phyloP scores from a whole-genome alignment of 768 basidiomycete species.

The Clitopilus hobsonii region DNA sequence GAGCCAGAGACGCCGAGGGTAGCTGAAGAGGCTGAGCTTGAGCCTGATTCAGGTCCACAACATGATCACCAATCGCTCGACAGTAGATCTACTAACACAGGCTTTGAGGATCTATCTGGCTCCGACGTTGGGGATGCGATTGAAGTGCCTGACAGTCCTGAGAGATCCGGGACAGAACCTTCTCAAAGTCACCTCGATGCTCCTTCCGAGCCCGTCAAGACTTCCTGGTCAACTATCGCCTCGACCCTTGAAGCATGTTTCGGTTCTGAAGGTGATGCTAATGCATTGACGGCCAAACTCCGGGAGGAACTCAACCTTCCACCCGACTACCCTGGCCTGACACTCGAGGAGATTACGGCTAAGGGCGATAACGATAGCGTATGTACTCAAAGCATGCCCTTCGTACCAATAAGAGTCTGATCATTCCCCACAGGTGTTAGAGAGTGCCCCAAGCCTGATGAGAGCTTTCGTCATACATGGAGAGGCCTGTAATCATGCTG shows the following conservation, averaged over 20 bases:
- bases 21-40: not conserved
- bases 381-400: too few relatives aligned
- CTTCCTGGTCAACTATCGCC: constrained; percentile 51
- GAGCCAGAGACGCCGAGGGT: not conserved
- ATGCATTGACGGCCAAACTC: constrained; percentile 13
- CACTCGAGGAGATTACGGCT: constrained; percentile 33
- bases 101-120: not conserved
- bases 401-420: too few relatives aligned
- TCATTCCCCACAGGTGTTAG: not conserved
- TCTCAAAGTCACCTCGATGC: not conserved
- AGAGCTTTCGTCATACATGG: constrained; percentile 43
- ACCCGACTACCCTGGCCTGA: not conserved
- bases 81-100: too few relatives aligned
- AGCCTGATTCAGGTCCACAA: too few relatives aligned
- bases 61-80: too few relatives aligned
- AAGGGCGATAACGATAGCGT: constrained; percentile 13
- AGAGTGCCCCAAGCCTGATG: constrained; percentile 41
- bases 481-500: constrained; percentile 33
- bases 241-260: constrained; percentile 51
- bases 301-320: constrained; percentile 20
- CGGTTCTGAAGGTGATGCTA: not conserved
- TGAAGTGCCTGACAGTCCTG: not conserved
- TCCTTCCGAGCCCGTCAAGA: not conserved
- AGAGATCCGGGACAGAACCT: not conserved
- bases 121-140: not conserved